Evolutionary conservation across 805 yeast species (phyloP).

Genomic region (Maudiozyma serrabonitensis): DNA sequence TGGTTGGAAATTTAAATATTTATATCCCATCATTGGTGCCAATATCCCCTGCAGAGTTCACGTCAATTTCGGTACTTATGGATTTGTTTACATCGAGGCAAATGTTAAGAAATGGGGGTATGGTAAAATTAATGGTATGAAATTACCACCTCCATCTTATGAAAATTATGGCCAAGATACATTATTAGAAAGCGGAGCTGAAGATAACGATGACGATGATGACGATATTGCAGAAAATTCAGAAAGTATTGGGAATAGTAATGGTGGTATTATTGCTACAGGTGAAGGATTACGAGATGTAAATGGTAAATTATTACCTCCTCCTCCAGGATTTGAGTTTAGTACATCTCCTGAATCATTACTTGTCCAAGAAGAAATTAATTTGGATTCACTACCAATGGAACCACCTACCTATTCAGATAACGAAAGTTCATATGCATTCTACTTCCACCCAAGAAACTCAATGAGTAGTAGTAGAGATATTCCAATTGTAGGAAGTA

Average conservation of each 20-base stretch:
- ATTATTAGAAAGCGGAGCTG: conserved; percentile 52
- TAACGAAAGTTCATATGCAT: conserved; percentile 2
- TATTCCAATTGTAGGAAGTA: conserved; percentile 3
- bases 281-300: conserved; percentile 15
- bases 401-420: conserved; percentile 34
- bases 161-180: conserved; percentile 71
- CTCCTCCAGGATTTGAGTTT: conserved; percentile 32
- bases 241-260: not conserved
- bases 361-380: conserved; percentile 23
- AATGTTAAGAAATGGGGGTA: conserved; percentile 93
- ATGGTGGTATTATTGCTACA: conserved; percentile 4
- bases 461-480: not conserved
- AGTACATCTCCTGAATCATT: conserved; percentile 18
- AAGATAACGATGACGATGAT: conserved; percentile 36
- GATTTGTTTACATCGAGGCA: conserved; percentile 84
- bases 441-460: not conserved
- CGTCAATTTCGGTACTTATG: conserved; percentile 82
- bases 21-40: conserved; percentile 88
- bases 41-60: conserved; percentile 73
- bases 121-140: conserved; percentile 80
- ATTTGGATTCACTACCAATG: conserved; percentile 27
- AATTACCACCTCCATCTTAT: conserved; percentile 92
- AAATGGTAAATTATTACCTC: conserved; percentile 26
- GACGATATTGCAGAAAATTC: conserved; percentile 24
- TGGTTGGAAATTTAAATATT: conserved; percentile 56